Conservation (phyloP, 306 rosid species). For the Ormosia semicastrata region DNA sequence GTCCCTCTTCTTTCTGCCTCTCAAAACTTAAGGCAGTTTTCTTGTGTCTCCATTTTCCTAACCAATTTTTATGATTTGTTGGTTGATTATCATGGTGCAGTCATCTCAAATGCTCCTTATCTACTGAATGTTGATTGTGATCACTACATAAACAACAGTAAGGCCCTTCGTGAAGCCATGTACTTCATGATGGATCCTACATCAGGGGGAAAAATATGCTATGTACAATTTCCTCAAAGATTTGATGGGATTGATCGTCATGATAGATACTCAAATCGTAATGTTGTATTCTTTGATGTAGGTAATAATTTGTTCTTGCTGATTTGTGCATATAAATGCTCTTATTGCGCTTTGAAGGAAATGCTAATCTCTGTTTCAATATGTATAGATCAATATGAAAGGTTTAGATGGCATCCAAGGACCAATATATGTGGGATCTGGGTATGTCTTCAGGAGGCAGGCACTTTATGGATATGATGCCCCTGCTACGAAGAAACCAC, state of each 20-base stretch:
- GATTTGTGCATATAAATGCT: too few species aligned
- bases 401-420: neutral
- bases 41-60: too few species aligned
- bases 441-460: too few species aligned
- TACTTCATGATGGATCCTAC: slow-evolving; percentile 84
- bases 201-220: slow-evolving; percentile 70
- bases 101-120: slow-evolving; percentile 76
- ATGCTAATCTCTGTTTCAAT: too few species aligned
- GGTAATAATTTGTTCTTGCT: neutral
- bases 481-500: slow-evolving; percentile 72
- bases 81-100: slow-evolving; percentile 43
- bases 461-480: slow-evolving; percentile 64
- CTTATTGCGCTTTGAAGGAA: too few species aligned
- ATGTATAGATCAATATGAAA: too few species aligned
- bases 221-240: slow-evolving; percentile 78
- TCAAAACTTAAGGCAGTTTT: neutral
- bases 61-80: neutral
- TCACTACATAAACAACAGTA: slow-evolving; percentile 81
- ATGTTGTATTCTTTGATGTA: slow-evolving; percentile 79
- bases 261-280: slow-evolving; percentile 77
- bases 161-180: slow-evolving; percentile 81
- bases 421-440: too few species aligned
- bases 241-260: slow-evolving; percentile 78
- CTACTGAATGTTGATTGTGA: slow-evolving; percentile 77
- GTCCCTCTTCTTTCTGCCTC: neutral